Evolutionary conservation across 2,329 filamentous ascomycete genomes (phyloP), one percentile per base, ranked within the genome.

Genomic region (Curvularia sp.): DNA sequence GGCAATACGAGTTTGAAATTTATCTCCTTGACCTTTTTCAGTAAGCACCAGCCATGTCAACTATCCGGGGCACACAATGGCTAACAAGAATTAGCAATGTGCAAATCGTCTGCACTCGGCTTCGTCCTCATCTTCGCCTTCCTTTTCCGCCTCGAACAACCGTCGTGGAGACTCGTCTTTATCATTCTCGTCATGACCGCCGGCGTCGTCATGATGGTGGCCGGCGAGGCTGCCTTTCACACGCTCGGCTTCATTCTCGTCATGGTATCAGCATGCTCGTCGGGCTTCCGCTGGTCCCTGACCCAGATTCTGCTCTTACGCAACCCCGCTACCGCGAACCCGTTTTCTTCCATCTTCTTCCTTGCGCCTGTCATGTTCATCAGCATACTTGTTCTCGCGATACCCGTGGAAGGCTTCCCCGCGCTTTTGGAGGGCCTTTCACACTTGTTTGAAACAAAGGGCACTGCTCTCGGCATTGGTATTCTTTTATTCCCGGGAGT

Each of bases 151-250:
- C 88, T 99, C 52, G 95, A 99, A 78, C 86, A 86, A 10, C 92
- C 92, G 0, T 97, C 94, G 0, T 88, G 90, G 83, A 91, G 89
- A 68, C 86, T 99, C 8, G 89, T 96, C 39, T 83, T 85, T 64
- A 95, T 98, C 67, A 98, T 99, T 67, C 85, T 88, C 53, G 88
- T 90, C 70, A 98, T 99, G 95, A 97, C 93, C 0, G 70, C 88
- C 2, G 95, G 95, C 60, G 94, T 99, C 8, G 84, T 99, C 61
- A 96, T 98, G 88, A 99, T 99, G 95, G 95, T 98, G 0, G 92
- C 93, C 5, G 95, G 94, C 60, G 95, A 99, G 79, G 89, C 96
- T 38, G 88, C 92, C 49, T 99, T 99, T 79, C 88, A 93, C 68
- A 83, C 89, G 0, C 84, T 92, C 30, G 95, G 95, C 42, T 99